Evolutionary conservation across 2,329 filamentous ascomycete genomes (phyloP).

Genomic region (Chaetomium olivaceum): DNA sequence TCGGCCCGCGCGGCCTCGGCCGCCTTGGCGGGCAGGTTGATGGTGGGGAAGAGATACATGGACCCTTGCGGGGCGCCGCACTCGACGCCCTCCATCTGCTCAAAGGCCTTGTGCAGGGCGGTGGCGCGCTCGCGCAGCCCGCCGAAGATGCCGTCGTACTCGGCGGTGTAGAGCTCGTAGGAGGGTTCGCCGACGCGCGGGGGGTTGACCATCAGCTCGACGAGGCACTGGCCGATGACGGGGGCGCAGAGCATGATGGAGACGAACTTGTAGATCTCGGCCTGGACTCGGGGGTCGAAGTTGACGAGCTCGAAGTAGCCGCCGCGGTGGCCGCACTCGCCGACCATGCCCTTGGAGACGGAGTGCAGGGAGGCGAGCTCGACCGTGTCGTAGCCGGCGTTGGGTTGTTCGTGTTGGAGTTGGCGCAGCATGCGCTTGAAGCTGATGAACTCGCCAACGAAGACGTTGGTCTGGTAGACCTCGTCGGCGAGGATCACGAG

Average conservation of each 20-base stretch:
- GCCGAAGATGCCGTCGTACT: constrained; percentile 80
- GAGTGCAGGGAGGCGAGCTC: constrained; percentile 93
- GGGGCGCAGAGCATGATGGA: constrained; percentile 96
- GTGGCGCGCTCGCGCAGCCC: constrained; percentile 77
- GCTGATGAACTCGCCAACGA: constrained; percentile 88
- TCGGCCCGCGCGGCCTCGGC: constrained; percentile 72
- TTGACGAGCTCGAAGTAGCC: constrained; percentile 96
- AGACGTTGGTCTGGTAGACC: constrained; percentile 99
- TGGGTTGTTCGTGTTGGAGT: constrained; percentile 72
- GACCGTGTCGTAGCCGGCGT: constrained; percentile 72
- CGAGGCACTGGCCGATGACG: constrained; percentile 91
- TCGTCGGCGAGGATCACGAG: constrained; percentile 93
- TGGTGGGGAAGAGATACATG: constrained; percentile 99
- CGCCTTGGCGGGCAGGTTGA: constrained; percentile 75
- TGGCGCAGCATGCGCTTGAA: constrained; percentile 88
- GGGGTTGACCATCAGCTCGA: constrained; percentile 98
- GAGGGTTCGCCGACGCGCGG: constrained; percentile 81
- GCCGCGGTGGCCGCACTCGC: constrained; percentile 95
- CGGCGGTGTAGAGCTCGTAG: constrained; percentile 77
- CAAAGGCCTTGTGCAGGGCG: constrained; percentile 87
- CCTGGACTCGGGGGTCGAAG: constrained; percentile 81
- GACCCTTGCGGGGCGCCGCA: constrained; percentile 87
- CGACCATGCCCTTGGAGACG: constrained; percentile 97
- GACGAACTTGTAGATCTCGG: constrained; percentile 98
- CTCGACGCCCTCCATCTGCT: constrained; percentile 92